Percentiles rank a stretch among this genome's conserved stretches.
Evolutionary conservation across 805 yeast species (phyloP).

Genomic region (Sugiyamaella smithiae): DNA sequence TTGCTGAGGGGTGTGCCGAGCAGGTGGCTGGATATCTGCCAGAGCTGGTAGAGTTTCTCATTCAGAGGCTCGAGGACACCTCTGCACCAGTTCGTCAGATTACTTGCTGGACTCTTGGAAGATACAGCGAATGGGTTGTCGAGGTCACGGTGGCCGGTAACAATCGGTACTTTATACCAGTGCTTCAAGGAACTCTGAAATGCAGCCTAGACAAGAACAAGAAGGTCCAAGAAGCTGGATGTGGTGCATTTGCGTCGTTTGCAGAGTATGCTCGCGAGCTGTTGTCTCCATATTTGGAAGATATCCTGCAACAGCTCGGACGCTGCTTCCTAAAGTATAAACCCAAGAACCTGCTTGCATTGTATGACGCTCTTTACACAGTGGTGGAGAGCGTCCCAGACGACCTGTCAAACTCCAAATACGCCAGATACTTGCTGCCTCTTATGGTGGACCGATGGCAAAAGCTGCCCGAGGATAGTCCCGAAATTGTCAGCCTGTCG

Average conservation of each 20-base stretch:
- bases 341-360: slow-evolving; percentile 71
- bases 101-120: slow-evolving; percentile 90
- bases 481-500: slow-evolving; percentile 83
- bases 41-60: slow-evolving; percentile 76
- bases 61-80: slow-evolving; percentile 68
- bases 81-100: slow-evolving; percentile 89
- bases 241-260: slow-evolving; percentile 79
- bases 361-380: slow-evolving; percentile 90
- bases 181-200: slow-evolving; percentile 68
- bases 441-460: slow-evolving; percentile 85
- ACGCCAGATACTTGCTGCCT: slow-evolving; percentile 65
- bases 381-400: slow-evolving; percentile 74
- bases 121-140: slow-evolving; percentile 78
- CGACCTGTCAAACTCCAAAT: slow-evolving; percentile 49
- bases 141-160: slow-evolving; percentile 34
- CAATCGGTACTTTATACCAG: slow-evolving; percentile 62
- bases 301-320: slow-evolving; percentile 66
- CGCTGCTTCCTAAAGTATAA: slow-evolving; percentile 76
- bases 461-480: slow-evolving; percentile 67
- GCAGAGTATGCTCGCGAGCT: slow-evolving; percentile 71
- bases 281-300: slow-evolving; percentile 60
- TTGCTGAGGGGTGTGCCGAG: slow-evolving; percentile 83
- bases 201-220: slow-evolving; percentile 81
- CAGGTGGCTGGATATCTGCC: slow-evolving; percentile 71
- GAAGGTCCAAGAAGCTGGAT: slow-evolving; percentile 94